Conservation (phyloP, 495 filamentous ascomycete genomes). For the Aspergillus sparsus region DNA sequence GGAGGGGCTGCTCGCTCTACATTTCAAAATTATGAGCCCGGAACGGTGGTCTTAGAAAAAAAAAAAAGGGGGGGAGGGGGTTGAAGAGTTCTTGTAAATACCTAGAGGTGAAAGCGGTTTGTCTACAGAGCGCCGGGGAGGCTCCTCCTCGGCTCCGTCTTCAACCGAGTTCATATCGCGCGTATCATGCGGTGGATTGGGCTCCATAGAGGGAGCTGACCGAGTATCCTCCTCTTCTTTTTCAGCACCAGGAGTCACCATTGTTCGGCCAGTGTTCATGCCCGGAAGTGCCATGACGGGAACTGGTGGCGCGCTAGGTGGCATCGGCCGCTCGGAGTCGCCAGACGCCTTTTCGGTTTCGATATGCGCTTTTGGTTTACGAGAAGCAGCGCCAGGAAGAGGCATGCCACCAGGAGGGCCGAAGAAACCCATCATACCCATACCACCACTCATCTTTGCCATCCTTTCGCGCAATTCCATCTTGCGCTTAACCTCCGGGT, state of each 20-base stretch:
- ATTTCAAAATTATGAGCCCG: conserved; percentile 11
- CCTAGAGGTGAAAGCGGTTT: conserved; percentile 53
- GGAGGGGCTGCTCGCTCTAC: conserved; percentile 35
- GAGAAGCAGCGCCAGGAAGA: conserved; percentile 41
- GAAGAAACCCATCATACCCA: conserved; percentile 96
- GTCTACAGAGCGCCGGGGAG: conserved; percentile 49
- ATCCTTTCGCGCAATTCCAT: conserved; percentile 91
- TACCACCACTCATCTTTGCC: conserved; percentile 97
- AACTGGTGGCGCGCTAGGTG: conserved; percentile 64
- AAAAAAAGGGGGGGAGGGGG: not conserved
- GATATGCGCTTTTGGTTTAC: conserved; percentile 55
- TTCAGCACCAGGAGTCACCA: conserved; percentile 38
- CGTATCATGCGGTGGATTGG: conserved; percentile 51
- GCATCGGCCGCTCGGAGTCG: conserved; percentile 52
- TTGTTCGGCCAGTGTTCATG: conserved; percentile 54
- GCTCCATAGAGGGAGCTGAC: conserved; percentile 43
- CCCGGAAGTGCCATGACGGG: conserved; percentile 77
- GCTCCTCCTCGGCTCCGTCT: conserved; percentile 50
- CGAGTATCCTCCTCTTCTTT: conserved; percentile 46
- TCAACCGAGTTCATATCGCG: conserved; percentile 55
- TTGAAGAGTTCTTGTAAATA: conserved; percentile 30
- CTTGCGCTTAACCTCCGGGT: conserved; percentile 82
- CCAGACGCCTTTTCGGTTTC: conserved; percentile 67
- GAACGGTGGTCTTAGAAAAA: not conserved
- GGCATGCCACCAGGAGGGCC: conserved; percentile 73